phyloP scores from a whole-genome alignment of 1,284 basidiomycete species.

The Schizophyllum amplum region DNA sequence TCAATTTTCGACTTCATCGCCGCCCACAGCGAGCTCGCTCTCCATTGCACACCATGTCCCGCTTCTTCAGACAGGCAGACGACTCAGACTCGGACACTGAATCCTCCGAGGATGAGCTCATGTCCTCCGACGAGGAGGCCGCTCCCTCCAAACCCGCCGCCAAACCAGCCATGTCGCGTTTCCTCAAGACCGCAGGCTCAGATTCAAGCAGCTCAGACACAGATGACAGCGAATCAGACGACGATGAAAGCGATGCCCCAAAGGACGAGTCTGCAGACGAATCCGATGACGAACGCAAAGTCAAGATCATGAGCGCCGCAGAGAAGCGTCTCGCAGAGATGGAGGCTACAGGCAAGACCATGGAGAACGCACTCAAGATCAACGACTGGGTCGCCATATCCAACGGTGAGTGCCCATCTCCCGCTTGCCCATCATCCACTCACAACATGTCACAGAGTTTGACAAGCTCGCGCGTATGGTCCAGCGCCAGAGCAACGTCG shows the following conservation, averaged over 20 bases:
- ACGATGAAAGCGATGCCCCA: conserved; percentile 36
- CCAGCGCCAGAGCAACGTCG: conserved; percentile 79
- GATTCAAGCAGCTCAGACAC: conserved; percentile 40
- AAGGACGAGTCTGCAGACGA: conserved; percentile 50
- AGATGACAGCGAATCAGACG: conserved; percentile 27
- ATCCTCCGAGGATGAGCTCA: conserved; percentile 75
- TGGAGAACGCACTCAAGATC: conserved; percentile 94
- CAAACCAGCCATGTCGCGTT: conserved; percentile 68
- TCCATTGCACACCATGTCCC: conserved; percentile 48
- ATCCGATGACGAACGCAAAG: conserved; percentile 57
- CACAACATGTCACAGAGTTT: conserved; percentile 61
- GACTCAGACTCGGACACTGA: conserved; percentile 77
- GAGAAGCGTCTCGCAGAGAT: conserved; percentile 87
- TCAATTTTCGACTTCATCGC: no score
- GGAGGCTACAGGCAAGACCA: conserved; percentile 80
- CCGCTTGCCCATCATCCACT: not conserved
- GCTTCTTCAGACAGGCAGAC: conserved; percentile 80
- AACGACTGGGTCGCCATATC: conserved; percentile 95
- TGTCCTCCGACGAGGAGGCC: conserved; percentile 63
- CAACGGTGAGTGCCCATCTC: conserved; percentile 48
- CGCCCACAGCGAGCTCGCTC: no score
- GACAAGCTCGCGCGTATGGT: conserved; percentile 92
- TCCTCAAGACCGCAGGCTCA: conserved; percentile 49
- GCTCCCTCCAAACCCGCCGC: conserved; percentile 40
- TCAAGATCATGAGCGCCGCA: conserved; percentile 72